These are phyloP conservation scores for Podaxis sp. DNA, from an alignment of 768 basidiomycete species.

Conservation along the genomic window DNA sequence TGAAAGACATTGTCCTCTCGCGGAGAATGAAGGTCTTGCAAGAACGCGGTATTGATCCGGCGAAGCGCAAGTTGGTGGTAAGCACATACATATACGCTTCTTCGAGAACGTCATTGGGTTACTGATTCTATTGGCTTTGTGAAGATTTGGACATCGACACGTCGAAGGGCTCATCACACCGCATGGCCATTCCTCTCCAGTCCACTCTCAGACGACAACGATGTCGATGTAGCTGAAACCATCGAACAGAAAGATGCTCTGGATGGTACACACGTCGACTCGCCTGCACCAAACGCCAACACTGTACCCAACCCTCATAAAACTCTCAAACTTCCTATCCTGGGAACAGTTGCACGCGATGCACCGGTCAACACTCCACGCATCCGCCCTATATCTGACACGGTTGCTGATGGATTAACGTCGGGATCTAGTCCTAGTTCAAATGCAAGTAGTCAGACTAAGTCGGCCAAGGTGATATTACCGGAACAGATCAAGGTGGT, in stretches of 20 bases:
- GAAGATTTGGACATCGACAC: conserved; percentile 97
- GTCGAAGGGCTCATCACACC: conserved; percentile 89
- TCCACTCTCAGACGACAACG: conserved; percentile 15
- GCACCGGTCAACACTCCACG: conserved; percentile 11
- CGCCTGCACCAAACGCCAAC: background rate
- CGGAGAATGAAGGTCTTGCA: conserved; percentile 76
- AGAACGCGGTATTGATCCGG: conserved; percentile 62
- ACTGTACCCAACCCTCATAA: background rate
- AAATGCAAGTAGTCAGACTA: background rate
- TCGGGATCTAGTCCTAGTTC: background rate
- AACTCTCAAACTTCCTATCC: background rate
- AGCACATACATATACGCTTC: conserved; percentile 22
- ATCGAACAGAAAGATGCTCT: background rate
- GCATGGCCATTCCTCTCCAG: conserved; percentile 80
- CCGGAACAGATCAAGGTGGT: conserved; percentile 65
- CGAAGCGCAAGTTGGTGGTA: conserved; percentile 66
- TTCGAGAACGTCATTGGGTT: background rate
- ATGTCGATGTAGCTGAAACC: background rate
- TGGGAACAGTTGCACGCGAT: conserved; percentile 4
- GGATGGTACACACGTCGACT: background rate
- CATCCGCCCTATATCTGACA: background rate
- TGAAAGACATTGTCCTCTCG: conserved; percentile 89
- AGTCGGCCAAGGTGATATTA: background rate
- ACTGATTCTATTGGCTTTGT: background rate
- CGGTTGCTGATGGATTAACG: background rate